Evolutionary conservation across 106 monocot species (phyloP).

Genomic region (Dendrobium nobile): DNA sequence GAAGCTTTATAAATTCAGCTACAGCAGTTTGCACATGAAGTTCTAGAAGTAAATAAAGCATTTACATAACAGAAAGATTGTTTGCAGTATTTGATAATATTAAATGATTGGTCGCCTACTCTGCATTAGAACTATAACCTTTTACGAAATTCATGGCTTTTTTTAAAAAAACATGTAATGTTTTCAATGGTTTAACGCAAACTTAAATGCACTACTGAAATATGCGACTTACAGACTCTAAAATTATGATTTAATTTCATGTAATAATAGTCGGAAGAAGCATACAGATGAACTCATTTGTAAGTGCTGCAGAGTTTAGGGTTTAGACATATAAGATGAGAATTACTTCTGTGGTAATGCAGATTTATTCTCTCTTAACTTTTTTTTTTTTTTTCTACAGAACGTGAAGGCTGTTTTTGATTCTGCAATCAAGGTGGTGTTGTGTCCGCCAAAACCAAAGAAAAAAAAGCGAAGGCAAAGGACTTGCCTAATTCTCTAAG

Average conservation of each 20-base stretch:
- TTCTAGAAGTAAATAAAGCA: too few species aligned
- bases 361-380: neutral
- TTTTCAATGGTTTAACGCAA: neutral
- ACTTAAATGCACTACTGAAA: neutral
- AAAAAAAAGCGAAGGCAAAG: conserved; percentile 25
- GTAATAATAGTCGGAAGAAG: too few species aligned
- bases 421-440: conserved; percentile 43
- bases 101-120: neutral
- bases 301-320: neutral
- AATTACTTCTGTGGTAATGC: neutral
- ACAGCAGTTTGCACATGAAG: neutral
- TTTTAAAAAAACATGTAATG: neutral
- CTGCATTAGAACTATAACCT: neutral
- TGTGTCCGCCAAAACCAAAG: conserved; percentile 36
- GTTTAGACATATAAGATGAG: neutral
- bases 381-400: conserved; percentile 13
- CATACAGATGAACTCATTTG: too few species aligned
- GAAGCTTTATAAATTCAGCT: neutral
- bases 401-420: conserved; percentile 51
- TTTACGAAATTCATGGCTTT: neutral
- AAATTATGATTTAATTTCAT: too few species aligned
- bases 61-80: too few species aligned
- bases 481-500: conserved; percentile 25
- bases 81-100: neutral
- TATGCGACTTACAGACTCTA: neutral